phyloP scores from a whole-genome alignment of 768 basidiomycete genomes.

The Kwoniella dendrophila region DNA sequence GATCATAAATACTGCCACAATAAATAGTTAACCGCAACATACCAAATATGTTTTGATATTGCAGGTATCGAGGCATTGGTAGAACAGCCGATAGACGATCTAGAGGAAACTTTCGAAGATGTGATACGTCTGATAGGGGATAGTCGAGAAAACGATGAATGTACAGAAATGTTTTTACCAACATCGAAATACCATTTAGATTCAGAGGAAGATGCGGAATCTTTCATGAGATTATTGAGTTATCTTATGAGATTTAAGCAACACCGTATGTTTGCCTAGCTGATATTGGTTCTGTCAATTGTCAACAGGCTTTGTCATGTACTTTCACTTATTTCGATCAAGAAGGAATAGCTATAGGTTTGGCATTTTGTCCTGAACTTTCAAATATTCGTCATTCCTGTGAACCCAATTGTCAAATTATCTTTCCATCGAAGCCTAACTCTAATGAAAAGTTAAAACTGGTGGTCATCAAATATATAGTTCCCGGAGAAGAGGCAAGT shows the following conservation, averaged over 20 bases:
- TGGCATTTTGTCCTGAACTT: neutral
- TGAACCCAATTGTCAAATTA: conserved; percentile 1
- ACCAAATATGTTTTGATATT: no score
- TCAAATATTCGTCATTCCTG: conserved; percentile 8
- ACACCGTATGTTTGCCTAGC: neutral
- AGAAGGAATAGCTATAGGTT: neutral
- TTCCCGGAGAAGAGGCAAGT: conserved; percentile 10
- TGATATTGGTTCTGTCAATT: no score
- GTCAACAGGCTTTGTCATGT: conserved; percentile 2
- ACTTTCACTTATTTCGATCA: neutral
- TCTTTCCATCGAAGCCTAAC: neutral
- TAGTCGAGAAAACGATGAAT: no score
- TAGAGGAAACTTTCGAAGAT: no score
- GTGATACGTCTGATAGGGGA: no score
- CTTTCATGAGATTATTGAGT: neutral
- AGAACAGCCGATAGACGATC: no score
- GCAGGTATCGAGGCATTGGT: no score
- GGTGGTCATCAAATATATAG: neutral
- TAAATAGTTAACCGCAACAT: no score
- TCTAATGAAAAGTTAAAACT: neutral
- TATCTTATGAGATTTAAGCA: neutral
- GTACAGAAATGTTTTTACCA: no score
- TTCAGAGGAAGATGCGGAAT: no score
- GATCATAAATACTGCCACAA: no score
- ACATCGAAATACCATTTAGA: no score